phyloP scores from a whole-genome alignment of 371 early-diverging fungal genomes.

The Apophysomyces elegans region DNA sequence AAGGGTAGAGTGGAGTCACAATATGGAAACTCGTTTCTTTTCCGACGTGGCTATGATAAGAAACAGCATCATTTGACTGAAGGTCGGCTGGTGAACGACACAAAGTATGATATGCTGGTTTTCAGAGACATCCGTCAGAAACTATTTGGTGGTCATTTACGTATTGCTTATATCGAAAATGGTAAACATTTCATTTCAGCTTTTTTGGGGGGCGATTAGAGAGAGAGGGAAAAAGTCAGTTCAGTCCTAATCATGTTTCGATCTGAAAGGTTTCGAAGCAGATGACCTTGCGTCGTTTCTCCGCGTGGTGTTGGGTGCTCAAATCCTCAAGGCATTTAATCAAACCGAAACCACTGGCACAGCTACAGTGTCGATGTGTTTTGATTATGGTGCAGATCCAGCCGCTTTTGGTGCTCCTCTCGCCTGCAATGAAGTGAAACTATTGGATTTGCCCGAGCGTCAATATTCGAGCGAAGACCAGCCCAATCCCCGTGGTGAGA shows the following conservation, averaged over 20 bases:
- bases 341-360: constrained; percentile 64
- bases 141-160: constrained; percentile 88
- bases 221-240: no score
- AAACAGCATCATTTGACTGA: constrained; percentile 41
- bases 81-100: constrained; percentile 47
- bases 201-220: no score
- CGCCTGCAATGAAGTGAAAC: constrained; percentile 84
- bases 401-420: constrained; percentile 71
- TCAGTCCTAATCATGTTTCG: no score
- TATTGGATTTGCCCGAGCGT: constrained; percentile 79
- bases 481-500: constrained; percentile 80
- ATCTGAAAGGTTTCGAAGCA: not conserved
- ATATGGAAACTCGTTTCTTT: constrained; percentile 53
- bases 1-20: constrained; percentile 37
- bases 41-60: constrained; percentile 44
- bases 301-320: constrained; percentile 55
- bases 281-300: constrained; percentile 44
- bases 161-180: constrained; percentile 59
- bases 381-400: constrained; percentile 52
- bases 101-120: constrained; percentile 54
- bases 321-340: constrained; percentile 62
- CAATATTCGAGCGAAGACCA: constrained; percentile 67
- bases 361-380: constrained; percentile 58
- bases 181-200: constrained; percentile 8
- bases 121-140: constrained; percentile 54